Base-by-base conservation (phyloP, 2,329 filamentous ascomycete species). In the Sclerotinia glacialis region DNA sequence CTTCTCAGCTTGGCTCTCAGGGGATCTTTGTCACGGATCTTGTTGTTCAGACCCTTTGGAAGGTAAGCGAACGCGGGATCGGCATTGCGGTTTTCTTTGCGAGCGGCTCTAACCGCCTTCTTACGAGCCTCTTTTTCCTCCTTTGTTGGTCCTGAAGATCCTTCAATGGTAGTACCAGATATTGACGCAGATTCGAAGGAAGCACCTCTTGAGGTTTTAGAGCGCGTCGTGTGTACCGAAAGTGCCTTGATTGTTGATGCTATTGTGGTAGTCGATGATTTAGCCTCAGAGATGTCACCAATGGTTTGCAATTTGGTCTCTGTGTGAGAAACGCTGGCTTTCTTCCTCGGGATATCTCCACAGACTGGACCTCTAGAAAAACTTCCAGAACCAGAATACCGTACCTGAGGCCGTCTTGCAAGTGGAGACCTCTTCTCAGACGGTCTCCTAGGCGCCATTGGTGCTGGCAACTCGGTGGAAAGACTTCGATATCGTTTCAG, bases 41-140 rank as follows among this genome's bases (percentile, higher is more conserved):
- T 62, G 18, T 62, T 66, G 46, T 66, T 66, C 3, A 66, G 14
- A 3, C 56, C 64, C 23, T 34, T 44, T 16, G 47, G 64, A 3
- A 54, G 42, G 49, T 47, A 62, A 8, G 31, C 18, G 34, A 66
- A 53, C 2, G 46, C 18, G 1, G 37, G 37, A 21, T 62, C 62
- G 16, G 31, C 37, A 8, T 46, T 64, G 3, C 23, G 26, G 18
- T 64, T 64, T 34, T 56, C 23, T 18, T 49, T 61, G 28, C 58
- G 44, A 9, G 58, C 58, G 9, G n/a, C 31, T 49, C 14, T 61
- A n/a, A 61, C 16, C 23, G 58, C 58, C 8, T 49, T 49, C n/a
- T 61, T 61, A 4, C 31, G n/a, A 2, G 58, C 44, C 7, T 14
- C 44, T 6, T 49, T 61, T 37, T 49, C 14, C n/a, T 49, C 31